phyloP scores from a whole-genome alignment of 805 yeast genomes.

The Debaryomyces tyrocola region DNA sequence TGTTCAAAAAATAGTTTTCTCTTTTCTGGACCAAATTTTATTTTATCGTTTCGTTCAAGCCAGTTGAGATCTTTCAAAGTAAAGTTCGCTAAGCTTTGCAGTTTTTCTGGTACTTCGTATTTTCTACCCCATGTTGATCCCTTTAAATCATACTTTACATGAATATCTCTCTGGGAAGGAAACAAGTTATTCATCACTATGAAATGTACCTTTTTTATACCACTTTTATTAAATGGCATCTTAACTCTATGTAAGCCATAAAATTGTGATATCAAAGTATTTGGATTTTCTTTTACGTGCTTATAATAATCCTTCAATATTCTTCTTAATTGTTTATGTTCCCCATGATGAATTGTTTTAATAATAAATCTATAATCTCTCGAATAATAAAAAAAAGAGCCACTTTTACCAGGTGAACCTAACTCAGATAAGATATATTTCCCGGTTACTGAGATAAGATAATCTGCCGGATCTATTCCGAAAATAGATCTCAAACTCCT shows the following conservation, averaged over 20 bases:
- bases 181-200: constrained; percentile 95
- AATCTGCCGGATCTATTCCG: constrained; percentile 94
- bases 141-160: constrained; percentile 83
- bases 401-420: constrained; percentile 96
- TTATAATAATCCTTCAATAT: constrained; percentile 73
- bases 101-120: constrained; percentile 41
- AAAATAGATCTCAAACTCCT: constrained; percentile 77
- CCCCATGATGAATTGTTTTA: constrained; percentile 92
- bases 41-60: constrained; percentile 62
- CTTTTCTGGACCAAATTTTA: constrained; percentile 77
- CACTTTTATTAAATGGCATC: constrained; percentile 67
- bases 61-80: constrained; percentile 89
- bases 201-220: constrained; percentile 77
- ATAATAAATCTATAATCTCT: constrained; percentile 92
- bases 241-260: constrained; percentile 94
- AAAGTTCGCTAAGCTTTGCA: constrained; percentile 27
- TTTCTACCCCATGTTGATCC: constrained; percentile 87
- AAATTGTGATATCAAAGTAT: constrained; percentile 90
- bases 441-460: constrained; percentile 86
- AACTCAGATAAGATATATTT: constrained; percentile 88
- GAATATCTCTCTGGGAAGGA: constrained; percentile 89
- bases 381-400: constrained; percentile 93
- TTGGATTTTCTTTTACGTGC: constrained; percentile 81
- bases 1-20: constrained; percentile 62
- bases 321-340: constrained; percentile 78